These are phyloP conservation scores for Curvularia sp. DNA, from an alignment of 2,329 filamentous ascomycete species.

Conservation along the genomic window DNA sequence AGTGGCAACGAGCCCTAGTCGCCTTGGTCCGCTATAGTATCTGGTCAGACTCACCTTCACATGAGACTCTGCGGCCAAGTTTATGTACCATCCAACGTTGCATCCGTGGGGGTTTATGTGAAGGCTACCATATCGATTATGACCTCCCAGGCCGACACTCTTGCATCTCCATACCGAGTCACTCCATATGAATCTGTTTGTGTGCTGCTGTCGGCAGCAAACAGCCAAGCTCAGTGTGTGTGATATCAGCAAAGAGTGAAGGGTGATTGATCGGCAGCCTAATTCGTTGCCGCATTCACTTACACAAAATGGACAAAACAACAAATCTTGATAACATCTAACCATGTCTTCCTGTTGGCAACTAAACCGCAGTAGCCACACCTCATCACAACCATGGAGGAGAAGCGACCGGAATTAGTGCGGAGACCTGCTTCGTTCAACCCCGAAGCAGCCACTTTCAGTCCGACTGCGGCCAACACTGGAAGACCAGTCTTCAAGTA, in stretches of 20 bases:
- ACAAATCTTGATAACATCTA: neutral
- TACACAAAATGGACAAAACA: neutral
- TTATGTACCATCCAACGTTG: too few species aligned
- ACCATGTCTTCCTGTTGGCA: neutral
- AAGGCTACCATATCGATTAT: neutral
- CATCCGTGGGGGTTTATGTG: too few species aligned
- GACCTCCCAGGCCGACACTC: neutral
- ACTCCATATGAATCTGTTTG: neutral
- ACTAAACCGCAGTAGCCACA: neutral
- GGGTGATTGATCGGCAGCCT: neutral
- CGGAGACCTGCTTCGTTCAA: conserved; percentile 19
- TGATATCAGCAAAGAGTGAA: conserved; percentile 5
- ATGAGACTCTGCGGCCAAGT: too few species aligned
- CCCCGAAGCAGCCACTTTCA: conserved; percentile 24
- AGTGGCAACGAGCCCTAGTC: too few species aligned
- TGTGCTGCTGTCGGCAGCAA: conserved; percentile 2
- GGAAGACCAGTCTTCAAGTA: neutral
- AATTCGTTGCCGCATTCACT: conserved; percentile 19
- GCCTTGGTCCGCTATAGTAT: too few species aligned
- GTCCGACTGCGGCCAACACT: conserved; percentile 8
- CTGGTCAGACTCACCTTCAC: too few species aligned
- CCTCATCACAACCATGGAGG: neutral
- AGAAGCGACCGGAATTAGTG: neutral
- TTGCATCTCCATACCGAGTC: neutral
- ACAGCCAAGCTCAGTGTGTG: neutral